Conservation (phyloP, 2,329 filamentous ascomycete genomes). For the Diaporthe citriasiana region DNA sequence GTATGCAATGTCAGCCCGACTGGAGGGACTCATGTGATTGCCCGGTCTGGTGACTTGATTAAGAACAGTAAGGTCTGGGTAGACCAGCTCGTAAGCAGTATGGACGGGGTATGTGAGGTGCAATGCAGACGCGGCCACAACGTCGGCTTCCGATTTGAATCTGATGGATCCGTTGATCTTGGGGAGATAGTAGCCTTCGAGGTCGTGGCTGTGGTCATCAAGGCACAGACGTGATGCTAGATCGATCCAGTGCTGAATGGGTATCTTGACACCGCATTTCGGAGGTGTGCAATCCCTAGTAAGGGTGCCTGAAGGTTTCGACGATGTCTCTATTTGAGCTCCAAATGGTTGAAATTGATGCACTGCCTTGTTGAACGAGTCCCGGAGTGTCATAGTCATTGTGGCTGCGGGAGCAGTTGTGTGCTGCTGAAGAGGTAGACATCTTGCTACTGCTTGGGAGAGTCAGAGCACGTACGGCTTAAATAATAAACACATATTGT, state of each 20-base stretch:
- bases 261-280: rapidly evolving
- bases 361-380: not conserved
- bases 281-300: not conserved
- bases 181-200: not conserved
- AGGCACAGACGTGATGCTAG: not conserved
- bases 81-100: not conserved
- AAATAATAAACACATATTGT: not conserved
- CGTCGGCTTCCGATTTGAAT: not conserved
- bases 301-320: not conserved
- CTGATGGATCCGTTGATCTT: rapidly evolving
- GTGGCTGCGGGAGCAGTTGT: too few relatives aligned
- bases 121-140: not conserved
- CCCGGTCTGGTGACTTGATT: not conserved
- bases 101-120: not conserved
- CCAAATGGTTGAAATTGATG: not conserved
- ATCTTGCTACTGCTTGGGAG: not conserved
- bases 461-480: not conserved
- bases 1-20: not conserved
- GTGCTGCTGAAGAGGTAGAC: not conserved
- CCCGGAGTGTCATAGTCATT: not conserved
- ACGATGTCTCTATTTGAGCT: rapidly evolving
- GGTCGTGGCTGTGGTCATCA: not conserved
- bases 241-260: not conserved
- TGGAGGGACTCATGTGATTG: not conserved
- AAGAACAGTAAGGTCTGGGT: not conserved